Conservation (phyloP, 2,329 filamentous ascomycete species). For the Sarocladium oryzae region DNA sequence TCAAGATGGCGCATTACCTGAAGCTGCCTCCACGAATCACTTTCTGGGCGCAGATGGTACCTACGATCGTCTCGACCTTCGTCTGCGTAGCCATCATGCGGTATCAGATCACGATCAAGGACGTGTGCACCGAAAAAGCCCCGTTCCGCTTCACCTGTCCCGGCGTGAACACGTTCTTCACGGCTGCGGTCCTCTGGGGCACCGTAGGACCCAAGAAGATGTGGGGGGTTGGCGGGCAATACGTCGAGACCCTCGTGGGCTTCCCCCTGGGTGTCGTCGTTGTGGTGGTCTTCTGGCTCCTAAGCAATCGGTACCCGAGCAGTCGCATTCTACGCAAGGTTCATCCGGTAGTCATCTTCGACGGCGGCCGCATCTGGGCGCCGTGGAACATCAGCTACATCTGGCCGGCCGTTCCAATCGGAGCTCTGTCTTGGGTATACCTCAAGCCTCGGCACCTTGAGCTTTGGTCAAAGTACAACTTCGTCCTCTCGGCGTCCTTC, state of each 20-base stretch:
- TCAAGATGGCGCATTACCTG: slow-evolving; percentile 48
- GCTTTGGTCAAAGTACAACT: slow-evolving; percentile 51
- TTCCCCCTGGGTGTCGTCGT: slow-evolving; percentile 43
- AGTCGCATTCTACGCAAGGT: slow-evolving; percentile 36
- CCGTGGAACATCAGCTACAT: slow-evolving; percentile 47
- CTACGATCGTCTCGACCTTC: slow-evolving; percentile 47
- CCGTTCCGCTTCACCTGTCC: slow-evolving; percentile 45
- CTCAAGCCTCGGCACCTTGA: slow-evolving; percentile 42
- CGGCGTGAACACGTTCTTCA: slow-evolving; percentile 49
- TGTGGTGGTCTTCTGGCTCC: slow-evolving; percentile 33
- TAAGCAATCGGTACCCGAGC: slow-evolving; percentile 34
- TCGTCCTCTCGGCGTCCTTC: slow-evolving; percentile 45
- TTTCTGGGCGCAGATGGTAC: slow-evolving; percentile 52
- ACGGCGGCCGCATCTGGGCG: slow-evolving; percentile 38
- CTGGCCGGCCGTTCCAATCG: slow-evolving; percentile 45
- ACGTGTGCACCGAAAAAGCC: slow-evolving; percentile 42
- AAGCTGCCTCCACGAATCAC: slow-evolving; percentile 56
- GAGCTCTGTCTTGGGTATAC: slow-evolving; percentile 45
- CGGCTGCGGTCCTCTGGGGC: slow-evolving; percentile 48
- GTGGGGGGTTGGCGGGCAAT: slow-evolving; percentile 41
- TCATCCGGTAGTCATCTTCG: slow-evolving; percentile 41
- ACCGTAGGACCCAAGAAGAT: slow-evolving; percentile 45
- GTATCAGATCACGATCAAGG: slow-evolving; percentile 43
- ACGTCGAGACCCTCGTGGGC: slow-evolving; percentile 40
- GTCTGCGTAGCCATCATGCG: slow-evolving; percentile 43